phyloP scores from a whole-genome alignment of 805 yeast genomes.

The Candida nitratophila region DNA sequence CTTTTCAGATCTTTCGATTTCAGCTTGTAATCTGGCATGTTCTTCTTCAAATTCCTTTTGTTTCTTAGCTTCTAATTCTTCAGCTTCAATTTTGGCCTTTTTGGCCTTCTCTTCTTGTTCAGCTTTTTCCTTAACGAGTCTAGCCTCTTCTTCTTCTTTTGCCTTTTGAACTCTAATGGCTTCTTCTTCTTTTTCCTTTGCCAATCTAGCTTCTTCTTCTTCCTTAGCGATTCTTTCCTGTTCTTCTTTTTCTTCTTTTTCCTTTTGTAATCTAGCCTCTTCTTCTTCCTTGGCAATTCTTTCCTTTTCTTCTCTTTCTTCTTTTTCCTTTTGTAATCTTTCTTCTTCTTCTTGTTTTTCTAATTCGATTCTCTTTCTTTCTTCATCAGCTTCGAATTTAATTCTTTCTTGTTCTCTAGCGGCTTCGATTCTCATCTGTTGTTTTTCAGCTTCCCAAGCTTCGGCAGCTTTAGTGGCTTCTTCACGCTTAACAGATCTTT shows the following conservation, averaged over 20 bases:
- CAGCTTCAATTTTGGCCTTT: conserved; percentile 25
- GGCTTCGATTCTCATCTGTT: conserved; percentile 34
- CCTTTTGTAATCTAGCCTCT: conserved; percentile 16
- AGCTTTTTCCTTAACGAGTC: conserved; percentile 9
- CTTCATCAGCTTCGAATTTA: conserved; percentile 31
- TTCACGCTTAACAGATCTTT: conserved; percentile 27
- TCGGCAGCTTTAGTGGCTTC: conserved; percentile 34
- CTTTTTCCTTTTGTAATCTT: conserved; percentile 20
- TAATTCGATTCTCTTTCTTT: conserved; percentile 32
- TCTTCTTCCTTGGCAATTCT: conserved; percentile 12
- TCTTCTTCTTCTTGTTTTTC: conserved; percentile 30
- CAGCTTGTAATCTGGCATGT: conserved; percentile 28
- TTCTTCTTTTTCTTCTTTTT: conserved; percentile 12
- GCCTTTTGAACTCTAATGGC: conserved; percentile 28
- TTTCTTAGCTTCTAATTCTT: conserved; percentile 16
- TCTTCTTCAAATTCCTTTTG: conserved; percentile 31
- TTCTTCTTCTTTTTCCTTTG: conserved; percentile 15
- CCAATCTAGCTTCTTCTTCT: conserved; percentile 7
- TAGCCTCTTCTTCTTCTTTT: conserved; percentile 10
- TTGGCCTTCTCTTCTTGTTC: conserved; percentile 28
- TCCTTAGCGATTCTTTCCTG: conserved; percentile 28
- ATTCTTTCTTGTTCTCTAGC: conserved; percentile 40
- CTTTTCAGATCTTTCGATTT: conserved; percentile 30
- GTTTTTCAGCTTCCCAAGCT: conserved; percentile 40
- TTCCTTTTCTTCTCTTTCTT: conserved; percentile 21